phyloP scores from a whole-genome alignment of 176 grass and related monocot genomes.

The Cocos nucifera region DNA sequence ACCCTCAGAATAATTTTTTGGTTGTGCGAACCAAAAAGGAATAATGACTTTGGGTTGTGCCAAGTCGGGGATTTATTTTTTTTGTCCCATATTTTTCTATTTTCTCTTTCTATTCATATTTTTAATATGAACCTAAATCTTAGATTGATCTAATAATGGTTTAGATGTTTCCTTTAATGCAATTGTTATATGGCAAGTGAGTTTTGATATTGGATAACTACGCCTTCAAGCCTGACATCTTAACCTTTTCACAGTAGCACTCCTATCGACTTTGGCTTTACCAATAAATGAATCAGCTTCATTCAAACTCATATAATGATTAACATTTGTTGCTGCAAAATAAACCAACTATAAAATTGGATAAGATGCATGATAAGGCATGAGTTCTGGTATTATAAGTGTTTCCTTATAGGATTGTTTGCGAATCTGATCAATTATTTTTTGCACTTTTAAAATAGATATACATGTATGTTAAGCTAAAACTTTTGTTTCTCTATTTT shows the following conservation, averaged over 20 bases:
- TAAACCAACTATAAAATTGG: background rate
- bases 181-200: too few relatives aligned
- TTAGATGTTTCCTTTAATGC: too few relatives aligned
- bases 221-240: too few relatives aligned
- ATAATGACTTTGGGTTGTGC: too few relatives aligned
- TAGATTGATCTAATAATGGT: too few relatives aligned
- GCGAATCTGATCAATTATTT: background rate
- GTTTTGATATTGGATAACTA: too few relatives aligned
- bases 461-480: background rate
- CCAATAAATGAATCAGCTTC: background rate
- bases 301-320: background rate
- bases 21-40: background rate
- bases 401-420: too few relatives aligned
- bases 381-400: background rate
- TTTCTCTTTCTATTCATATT: too few relatives aligned
- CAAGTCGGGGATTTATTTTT: too few relatives aligned
- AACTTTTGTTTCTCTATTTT: background rate
- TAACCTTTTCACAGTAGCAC: background rate
- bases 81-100: too few relatives aligned
- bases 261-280: background rate
- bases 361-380: background rate
- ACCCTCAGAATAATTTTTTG: background rate
- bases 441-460: background rate
- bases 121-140: too few relatives aligned
- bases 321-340: background rate